Percentiles rank a stretch among this genome's conserved stretches.
Evolutionary conservation across 2,329 filamentous ascomycete genomes (phyloP).

Genomic region (Cladosporium phlei): DNA sequence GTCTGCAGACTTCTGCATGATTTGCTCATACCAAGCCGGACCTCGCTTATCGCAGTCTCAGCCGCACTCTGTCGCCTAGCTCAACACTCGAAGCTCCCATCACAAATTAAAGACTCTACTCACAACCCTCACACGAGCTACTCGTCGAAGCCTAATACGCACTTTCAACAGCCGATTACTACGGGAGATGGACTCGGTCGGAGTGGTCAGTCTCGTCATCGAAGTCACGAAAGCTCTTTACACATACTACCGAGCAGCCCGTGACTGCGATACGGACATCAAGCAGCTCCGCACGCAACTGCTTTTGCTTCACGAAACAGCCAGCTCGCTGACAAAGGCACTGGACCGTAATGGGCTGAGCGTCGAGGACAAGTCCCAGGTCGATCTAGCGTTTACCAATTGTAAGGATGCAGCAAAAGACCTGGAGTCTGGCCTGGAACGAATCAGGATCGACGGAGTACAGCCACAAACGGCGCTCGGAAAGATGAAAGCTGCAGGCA

Average conservation of each 20-base stretch:
- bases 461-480: neutral
- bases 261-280: slow-evolving; percentile 8
- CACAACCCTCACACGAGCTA: too few relatives aligned
- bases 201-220: slow-evolving; percentile 1
- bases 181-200: too few relatives aligned
- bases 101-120: too few relatives aligned
- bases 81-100: too few relatives aligned
- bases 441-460: neutral
- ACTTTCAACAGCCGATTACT: too few relatives aligned
- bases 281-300: neutral
- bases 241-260: slow-evolving; percentile 1
- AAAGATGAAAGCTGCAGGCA: neutral
- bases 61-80: too few relatives aligned
- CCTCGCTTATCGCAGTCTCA: too few relatives aligned
- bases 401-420: neutral
- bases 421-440: neutral
- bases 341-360: neutral
- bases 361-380: neutral
- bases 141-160: too few relatives aligned
- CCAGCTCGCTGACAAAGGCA: neutral
- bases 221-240: slow-evolving; percentile 12
- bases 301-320: neutral
- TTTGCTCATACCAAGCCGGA: too few relatives aligned
- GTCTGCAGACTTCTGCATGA: too few relatives aligned
- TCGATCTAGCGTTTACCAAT: neutral